Evolutionary conservation across 2,329 filamentous ascomycete genomes (phyloP), one percentile per base, ranked within the genome.

Genomic region (Colletotrichum australisinense): DNA sequence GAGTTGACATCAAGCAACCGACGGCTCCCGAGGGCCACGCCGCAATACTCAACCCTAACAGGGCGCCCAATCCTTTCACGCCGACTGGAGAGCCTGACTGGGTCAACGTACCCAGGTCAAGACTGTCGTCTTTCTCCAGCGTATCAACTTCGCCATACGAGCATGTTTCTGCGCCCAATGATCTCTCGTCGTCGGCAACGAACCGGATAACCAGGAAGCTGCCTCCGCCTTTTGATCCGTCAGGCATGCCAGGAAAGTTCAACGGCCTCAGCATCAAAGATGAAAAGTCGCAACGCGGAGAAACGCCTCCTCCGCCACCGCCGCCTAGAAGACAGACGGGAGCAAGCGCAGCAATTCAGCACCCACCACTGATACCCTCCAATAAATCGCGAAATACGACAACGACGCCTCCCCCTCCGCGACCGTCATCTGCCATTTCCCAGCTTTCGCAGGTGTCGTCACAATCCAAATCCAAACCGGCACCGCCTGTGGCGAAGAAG

Each of bases 51-150:
- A 98, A 98, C 80, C 90, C 93, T 1, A 88, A 90, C 38, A 90
- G 94, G 60, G 90, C 91, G 14, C 90, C 93, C 1, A 98, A 98
- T 78, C 97, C 97, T 0, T 98, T 97, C 81, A 88, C 88, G 1
- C 86, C 89, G 0, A 92, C 89, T 1, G 88, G 92, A 38, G 94
- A 97, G 81, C 90, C 93, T 11, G 95, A 98, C 78, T 98, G 97
- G 97, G 91, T 97, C 55, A 88, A 88, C 4, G 86, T 93, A 6
- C 87, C 90, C 26, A 84, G 89, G 38, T 84, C 89, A 19, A 86
- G 88, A 49, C 81, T 88, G 35, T 89, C 88, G 1, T 85, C 88
- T 0, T 85, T 86, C 74, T 89, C 88, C 2, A 90, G 87, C 78
- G 86, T 91, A 73, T 91, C 89, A 11, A 90, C 86, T 67, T 91